Conservation (phyloP, 352 stramenopile genomes). For the Globisporangium orthogonon region DNA sequence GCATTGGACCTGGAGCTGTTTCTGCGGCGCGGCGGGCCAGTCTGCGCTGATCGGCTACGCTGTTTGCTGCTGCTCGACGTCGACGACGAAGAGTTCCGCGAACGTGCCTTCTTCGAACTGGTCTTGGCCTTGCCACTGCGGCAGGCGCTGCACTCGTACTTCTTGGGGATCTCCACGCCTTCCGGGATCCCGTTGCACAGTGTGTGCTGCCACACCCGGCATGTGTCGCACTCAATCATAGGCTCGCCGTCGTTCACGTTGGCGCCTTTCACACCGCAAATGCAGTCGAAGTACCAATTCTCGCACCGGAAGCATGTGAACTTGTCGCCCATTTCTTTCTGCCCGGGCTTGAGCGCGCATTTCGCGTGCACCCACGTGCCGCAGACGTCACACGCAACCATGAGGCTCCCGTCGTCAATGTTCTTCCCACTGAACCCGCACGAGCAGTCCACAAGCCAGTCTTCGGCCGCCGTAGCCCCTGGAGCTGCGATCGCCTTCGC, state of each 20-base stretch:
- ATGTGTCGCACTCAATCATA: constrained; percentile 42
- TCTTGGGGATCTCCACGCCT: constrained; percentile 32
- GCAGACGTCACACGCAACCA: constrained; percentile 64
- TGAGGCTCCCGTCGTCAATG: constrained; percentile 39
- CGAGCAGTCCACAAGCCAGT: constrained; percentile 60
- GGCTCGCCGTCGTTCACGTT: constrained; percentile 65
- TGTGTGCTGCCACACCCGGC: constrained; percentile 70
- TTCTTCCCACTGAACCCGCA: constrained; percentile 52
- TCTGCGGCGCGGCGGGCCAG: constrained; percentile 2
- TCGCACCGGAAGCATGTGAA: constrained; percentile 23
- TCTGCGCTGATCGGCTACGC: constrained; percentile 7
- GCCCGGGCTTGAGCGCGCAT: constrained; percentile 10
- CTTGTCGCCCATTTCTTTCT: constrained; percentile 4
- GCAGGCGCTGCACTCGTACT: constrained; percentile 57
- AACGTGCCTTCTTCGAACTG: constrained; percentile 1
- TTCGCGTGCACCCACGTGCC: constrained; percentile 22
- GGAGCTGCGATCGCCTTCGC: no score
- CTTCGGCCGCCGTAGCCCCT: constrained; percentile 12
- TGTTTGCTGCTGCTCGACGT: constrained; percentile 17
- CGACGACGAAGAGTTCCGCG: constrained; percentile 1
- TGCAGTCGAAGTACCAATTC: constrained; percentile 53
- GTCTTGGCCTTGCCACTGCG: background rate
- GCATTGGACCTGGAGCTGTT: constrained; percentile 12
- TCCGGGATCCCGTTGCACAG: constrained; percentile 53
- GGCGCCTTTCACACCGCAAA: constrained; percentile 38